Evolutionary conservation across 768 basidiomycete genomes (phyloP).

Genomic region (Hericium coralloides): DNA sequence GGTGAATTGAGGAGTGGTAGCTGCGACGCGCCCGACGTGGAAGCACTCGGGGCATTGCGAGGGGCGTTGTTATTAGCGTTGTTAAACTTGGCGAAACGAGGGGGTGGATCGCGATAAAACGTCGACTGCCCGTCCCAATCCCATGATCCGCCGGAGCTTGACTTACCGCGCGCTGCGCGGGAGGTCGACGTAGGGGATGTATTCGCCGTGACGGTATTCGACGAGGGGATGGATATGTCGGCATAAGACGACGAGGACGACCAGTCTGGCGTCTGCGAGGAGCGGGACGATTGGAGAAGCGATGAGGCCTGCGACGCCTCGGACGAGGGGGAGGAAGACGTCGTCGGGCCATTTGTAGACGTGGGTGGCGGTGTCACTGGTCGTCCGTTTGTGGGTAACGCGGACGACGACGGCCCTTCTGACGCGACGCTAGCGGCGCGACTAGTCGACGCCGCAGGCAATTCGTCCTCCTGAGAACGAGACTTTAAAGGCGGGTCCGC

Average conservation of each 20-base stretch:
- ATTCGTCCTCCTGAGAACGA: background rate
- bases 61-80: background rate
- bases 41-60: background rate
- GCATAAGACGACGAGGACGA: background rate
- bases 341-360: background rate
- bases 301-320: background rate
- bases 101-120: slow-evolving; percentile 2
- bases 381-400: background rate
- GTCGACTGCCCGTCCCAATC: slow-evolving; percentile 6
- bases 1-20: background rate
- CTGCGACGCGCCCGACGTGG: background rate
- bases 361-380: background rate
- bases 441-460: background rate
- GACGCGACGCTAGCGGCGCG: background rate
- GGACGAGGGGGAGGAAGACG: background rate
- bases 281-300: background rate
- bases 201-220: background rate
- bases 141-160: background rate
- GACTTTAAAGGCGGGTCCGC: background rate
- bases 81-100: background rate
- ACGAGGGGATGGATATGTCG: background rate
- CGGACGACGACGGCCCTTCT: background rate
- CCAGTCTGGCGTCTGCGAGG: background rate
- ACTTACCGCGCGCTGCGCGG: background rate
- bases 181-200: background rate